Conservation (phyloP, 2,329 filamentous ascomycete species). For the Colletotrichum orbiculare region DNA sequence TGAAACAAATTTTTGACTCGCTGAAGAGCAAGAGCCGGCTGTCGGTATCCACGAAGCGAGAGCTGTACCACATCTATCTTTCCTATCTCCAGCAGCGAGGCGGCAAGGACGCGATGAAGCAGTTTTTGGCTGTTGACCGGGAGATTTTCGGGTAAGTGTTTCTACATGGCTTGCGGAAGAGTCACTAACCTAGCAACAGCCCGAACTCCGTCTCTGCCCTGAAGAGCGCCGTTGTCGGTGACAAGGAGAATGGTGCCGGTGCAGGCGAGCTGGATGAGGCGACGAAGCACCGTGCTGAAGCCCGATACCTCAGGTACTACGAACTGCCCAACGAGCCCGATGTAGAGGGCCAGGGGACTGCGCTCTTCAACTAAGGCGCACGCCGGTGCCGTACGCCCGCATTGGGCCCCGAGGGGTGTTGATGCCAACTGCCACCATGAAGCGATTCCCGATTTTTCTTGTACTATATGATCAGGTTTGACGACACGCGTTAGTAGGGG, state of each 20-base stretch:
- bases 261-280: conserved; percentile 62
- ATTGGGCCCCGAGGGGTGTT: too few species aligned
- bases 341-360: conserved; percentile 59
- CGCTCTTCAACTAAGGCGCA: conserved; percentile 59
- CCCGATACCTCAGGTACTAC: conserved; percentile 63
- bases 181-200: conserved; percentile 43
- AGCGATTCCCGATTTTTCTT: conserved; percentile 21
- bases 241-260: conserved; percentile 59
- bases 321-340: conserved; percentile 61
- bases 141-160: conserved; percentile 84
- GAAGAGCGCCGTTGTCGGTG: conserved; percentile 48
- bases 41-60: conserved; percentile 73
- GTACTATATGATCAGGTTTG: conserved; percentile 33
- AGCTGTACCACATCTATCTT: conserved; percentile 83
- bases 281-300: conserved; percentile 62
- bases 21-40: conserved; percentile 80
- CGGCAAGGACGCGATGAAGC: conserved; percentile 84
- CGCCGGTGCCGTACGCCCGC: too few species aligned
- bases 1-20: conserved; percentile 83
- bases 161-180: neutral
- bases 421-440: neutral
- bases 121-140: conserved; percentile 84
- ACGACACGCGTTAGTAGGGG: conserved; percentile 27
- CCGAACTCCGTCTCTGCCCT: conserved; percentile 58
- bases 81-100: conserved; percentile 85